A percentile compares a stretch with the other conserved stretches of the same genome.
phyloP scores from a whole-genome alignment of 2,329 filamentous ascomycete species.

The Cercospora nicotianae region DNA sequence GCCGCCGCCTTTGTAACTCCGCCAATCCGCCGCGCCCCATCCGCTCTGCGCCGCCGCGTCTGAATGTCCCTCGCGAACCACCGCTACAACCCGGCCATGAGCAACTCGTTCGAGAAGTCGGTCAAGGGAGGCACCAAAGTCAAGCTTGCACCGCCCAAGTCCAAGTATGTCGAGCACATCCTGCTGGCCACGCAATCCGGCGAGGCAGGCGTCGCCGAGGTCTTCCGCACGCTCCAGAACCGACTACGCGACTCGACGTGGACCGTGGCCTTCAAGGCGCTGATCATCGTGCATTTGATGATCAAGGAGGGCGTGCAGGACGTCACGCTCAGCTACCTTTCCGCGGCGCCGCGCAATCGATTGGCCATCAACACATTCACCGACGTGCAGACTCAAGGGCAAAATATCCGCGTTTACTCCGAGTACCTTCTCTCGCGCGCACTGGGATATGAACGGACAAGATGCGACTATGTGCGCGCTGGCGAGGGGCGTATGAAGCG shows the following conservation, averaged over 20 bases:
- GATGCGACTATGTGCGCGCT: constrained; percentile 83
- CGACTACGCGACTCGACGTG: constrained; percentile 93
- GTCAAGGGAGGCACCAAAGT: constrained; percentile 98
- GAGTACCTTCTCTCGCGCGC: constrained; percentile 83
- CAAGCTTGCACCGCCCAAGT: constrained; percentile 90
- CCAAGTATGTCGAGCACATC: constrained; percentile 99
- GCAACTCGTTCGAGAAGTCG: constrained; percentile 94
- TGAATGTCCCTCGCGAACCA: constrained; percentile 21
- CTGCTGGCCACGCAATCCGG: constrained; percentile 91
- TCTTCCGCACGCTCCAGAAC: constrained; percentile 88
- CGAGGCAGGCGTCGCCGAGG: constrained; percentile 90
- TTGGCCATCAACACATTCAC: constrained; percentile 88
- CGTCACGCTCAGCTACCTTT: constrained; percentile 80
- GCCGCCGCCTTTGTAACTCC: neutral
- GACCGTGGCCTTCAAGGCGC: constrained; percentile 98
- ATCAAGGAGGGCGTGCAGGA: constrained; percentile 91
- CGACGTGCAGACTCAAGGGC: constrained; percentile 91
- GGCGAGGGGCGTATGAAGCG: constrained; percentile 82
- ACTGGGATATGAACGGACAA: constrained; percentile 77
- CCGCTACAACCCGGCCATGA: constrained; percentile 54
- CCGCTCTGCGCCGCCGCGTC: constrained; percentile 3
- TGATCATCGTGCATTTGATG: constrained; percentile 96
- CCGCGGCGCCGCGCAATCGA: constrained; percentile 72
- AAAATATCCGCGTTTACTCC: constrained; percentile 89
- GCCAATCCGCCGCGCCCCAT: neutral